Conservation (phyloP, 192 early-diverging fungal genomes). For the Backusella morwellensis region DNA sequence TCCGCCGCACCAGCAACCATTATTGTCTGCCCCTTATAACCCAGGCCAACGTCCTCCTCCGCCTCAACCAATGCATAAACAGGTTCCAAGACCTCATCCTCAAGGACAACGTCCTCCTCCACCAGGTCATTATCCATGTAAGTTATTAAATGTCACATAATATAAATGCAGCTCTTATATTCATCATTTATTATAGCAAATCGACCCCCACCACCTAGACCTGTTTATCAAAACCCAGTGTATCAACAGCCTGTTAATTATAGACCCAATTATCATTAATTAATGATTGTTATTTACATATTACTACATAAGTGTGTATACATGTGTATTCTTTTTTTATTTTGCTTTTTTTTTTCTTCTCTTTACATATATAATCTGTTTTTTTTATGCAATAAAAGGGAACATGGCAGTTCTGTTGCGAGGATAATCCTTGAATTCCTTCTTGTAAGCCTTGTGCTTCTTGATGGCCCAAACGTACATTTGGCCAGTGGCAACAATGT, state of each 20-base stretch:
- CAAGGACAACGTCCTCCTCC: neutral
- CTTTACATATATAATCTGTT: neutral
- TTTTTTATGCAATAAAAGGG: slow-evolving; percentile 61
- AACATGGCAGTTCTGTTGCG: slow-evolving; percentile 78
- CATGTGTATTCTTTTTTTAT: neutral
- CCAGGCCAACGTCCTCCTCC: neutral
- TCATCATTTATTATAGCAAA: neutral
- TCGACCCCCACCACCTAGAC: neutral
- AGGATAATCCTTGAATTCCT: slow-evolving; percentile 92
- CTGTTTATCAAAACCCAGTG: neutral
- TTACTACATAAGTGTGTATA: neutral
- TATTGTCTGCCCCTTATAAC: neutral
- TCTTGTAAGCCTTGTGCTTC: slow-evolving; percentile 88
- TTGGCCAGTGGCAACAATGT: slow-evolving; percentile 70
- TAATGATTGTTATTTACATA: neutral
- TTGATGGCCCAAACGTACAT: slow-evolving; percentile 97
- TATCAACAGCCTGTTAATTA: neutral
- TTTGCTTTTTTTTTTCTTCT: neutral
- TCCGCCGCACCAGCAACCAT: neutral
- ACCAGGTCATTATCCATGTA: neutral
- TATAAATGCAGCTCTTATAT: neutral
- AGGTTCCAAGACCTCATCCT: neutral
- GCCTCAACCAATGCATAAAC: neutral
- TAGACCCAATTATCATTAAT: neutral
- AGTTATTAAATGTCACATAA: neutral